A percentile compares a stretch with the other conserved stretches of the same genome.
Conservation (phyloP, 768 basidiomycete species). For the Pisolithus tinctorius region DNA sequence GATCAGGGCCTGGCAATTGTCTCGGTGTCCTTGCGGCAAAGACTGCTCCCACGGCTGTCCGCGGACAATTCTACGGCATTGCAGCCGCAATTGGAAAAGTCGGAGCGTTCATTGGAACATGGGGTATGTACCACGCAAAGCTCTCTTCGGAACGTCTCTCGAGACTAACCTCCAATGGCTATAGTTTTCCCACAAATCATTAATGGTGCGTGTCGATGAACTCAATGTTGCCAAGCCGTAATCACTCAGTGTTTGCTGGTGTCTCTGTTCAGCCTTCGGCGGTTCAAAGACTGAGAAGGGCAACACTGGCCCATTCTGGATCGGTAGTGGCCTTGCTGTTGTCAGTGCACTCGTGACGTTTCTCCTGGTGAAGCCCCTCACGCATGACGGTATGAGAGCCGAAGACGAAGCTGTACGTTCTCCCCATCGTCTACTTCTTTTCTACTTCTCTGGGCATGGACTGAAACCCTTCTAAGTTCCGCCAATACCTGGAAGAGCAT, state of each 20-base stretch:
- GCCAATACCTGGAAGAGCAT: constrained; percentile 68
- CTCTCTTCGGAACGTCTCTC: background rate
- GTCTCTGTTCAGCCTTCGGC: constrained; percentile 47
- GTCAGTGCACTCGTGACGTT: constrained; percentile 69
- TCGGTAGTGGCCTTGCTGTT: constrained; percentile 79
- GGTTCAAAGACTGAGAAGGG: constrained; percentile 44
- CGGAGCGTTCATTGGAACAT: constrained; percentile 79
- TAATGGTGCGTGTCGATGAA: background rate
- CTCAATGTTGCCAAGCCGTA: background rate
- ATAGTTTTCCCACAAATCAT: background rate
- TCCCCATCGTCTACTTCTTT: constrained; percentile 12
- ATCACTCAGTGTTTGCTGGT: background rate
- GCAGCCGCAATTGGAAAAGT: constrained; percentile 85
- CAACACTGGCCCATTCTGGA: constrained; percentile 84
- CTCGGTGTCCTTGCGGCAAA: constrained; percentile 84
- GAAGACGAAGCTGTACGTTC: constrained; percentile 57
- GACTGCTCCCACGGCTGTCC: constrained; percentile 75
- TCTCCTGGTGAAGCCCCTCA: constrained; percentile 68
- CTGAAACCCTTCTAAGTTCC: constrained; percentile 47
- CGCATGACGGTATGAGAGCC: constrained; percentile 69
- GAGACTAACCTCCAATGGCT: background rate
- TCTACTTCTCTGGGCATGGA: background rate
- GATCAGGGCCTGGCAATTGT: constrained; percentile 72
- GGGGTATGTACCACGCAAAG: constrained; percentile 42
- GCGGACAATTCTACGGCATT: constrained; percentile 80